Percentiles rank a stretch among this genome's conserved stretches.
Evolutionary conservation across 2,329 filamentous ascomycete genomes (phyloP).

Genomic region (Aspergillus brunneoviolaceus): DNA sequence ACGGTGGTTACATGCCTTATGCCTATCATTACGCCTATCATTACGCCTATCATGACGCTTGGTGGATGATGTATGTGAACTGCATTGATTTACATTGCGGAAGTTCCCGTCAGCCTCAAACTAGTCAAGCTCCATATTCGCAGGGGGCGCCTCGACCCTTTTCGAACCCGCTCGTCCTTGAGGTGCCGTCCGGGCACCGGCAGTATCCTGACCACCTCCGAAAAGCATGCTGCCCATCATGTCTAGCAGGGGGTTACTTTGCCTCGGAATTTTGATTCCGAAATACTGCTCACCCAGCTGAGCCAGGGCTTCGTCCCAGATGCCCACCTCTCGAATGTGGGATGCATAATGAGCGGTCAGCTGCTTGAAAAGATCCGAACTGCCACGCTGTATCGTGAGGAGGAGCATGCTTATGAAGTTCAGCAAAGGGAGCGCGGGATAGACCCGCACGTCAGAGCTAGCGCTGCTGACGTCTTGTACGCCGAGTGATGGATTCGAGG

Average conservation of each 20-base stretch:
- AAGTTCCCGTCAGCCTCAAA: slow-evolving; percentile 1
- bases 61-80: slow-evolving; percentile 6
- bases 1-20: slow-evolving; percentile 12
- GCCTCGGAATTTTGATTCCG: slow-evolving; percentile 79
- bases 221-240: slow-evolving; percentile 98
- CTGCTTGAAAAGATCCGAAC: slow-evolving; percentile 75
- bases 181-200: slow-evolving; percentile 35
- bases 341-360: slow-evolving; percentile 76
- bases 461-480: slow-evolving; percentile 78
- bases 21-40: not conserved
- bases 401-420: slow-evolving; percentile 90
- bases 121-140: slow-evolving; percentile 48
- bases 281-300: slow-evolving; percentile 97
- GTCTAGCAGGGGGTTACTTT: slow-evolving; percentile 90
- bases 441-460: slow-evolving; percentile 73
- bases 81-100: slow-evolving; percentile 9
- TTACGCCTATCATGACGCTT: not conserved
- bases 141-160: slow-evolving; percentile 48
- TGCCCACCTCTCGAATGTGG: slow-evolving; percentile 72
- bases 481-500: slow-evolving; percentile 60
- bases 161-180: slow-evolving; percentile 40
- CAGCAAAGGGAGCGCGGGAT: slow-evolving; percentile 86
- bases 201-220: slow-evolving; percentile 59
- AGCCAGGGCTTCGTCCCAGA: slow-evolving; percentile 80
- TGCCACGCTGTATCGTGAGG: slow-evolving; percentile 76